phyloP scores from a whole-genome alignment of 2,329 filamentous ascomycete species.

The Aspergillus jensenii region DNA sequence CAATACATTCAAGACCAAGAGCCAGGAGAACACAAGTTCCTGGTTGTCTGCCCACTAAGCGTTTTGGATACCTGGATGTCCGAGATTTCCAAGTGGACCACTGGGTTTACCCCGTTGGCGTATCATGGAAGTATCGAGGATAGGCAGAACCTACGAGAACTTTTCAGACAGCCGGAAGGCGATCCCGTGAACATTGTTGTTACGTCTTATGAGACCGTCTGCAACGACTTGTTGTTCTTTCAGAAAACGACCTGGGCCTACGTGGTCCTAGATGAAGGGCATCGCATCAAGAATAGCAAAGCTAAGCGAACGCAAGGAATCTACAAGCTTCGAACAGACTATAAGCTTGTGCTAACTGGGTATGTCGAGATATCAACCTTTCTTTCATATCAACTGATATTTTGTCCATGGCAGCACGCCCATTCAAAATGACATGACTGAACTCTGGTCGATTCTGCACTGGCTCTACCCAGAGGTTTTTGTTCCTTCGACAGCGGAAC shows the following conservation, averaged over 20 bases:
- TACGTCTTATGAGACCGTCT: constrained; percentile 53
- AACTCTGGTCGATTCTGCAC: constrained; percentile 58
- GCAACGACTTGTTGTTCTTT: constrained; percentile 50
- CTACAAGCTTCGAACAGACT: constrained; percentile 47
- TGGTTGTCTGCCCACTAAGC: constrained; percentile 52
- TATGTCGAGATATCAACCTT: background rate
- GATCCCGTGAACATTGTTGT: constrained; percentile 36
- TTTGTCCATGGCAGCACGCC: constrained; percentile 43
- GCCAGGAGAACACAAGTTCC: constrained; percentile 10
- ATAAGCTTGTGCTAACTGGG: constrained; percentile 52
- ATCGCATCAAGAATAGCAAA: constrained; percentile 53
- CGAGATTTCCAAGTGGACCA: constrained; percentile 50
- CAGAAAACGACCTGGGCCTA: constrained; percentile 52
- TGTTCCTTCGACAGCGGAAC: constrained; percentile 47
- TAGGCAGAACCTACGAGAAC: constrained; percentile 28
- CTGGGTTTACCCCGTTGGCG: constrained; percentile 44
- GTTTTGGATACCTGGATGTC: constrained; percentile 52
- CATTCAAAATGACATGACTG: constrained; percentile 58
- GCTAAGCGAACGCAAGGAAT: constrained; percentile 46
- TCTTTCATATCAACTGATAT: background rate
- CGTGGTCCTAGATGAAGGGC: constrained; percentile 55
- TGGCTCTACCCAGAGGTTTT: constrained; percentile 63
- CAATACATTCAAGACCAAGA: constrained; percentile 48
- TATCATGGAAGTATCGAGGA: constrained; percentile 50
- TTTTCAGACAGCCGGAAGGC: constrained; percentile 8